Evolutionary conservation across 257 asterid genomes (phyloP).

Genomic region (Gynochthodes officinalis): DNA sequence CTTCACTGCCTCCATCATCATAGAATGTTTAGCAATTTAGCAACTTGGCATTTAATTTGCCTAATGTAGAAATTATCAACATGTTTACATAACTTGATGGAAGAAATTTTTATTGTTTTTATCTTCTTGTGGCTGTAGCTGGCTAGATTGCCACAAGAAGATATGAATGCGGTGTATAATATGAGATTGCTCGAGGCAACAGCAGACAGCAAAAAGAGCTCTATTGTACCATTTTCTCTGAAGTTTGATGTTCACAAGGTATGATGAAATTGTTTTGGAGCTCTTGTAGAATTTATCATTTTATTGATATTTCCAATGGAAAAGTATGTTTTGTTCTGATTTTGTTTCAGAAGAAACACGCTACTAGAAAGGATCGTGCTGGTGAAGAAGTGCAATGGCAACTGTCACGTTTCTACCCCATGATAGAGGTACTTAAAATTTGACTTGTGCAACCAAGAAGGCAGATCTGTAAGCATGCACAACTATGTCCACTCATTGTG

Average conservation of each 20-base stretch:
- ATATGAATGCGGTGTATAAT: slow-evolving; percentile 83
- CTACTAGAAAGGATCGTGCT: slow-evolving; percentile 81
- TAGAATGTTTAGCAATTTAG: not conserved
- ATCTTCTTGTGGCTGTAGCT: slow-evolving; percentile 52
- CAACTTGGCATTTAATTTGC: not conserved
- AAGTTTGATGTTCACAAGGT: slow-evolving; percentile 96
- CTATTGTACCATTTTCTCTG: slow-evolving; percentile 67
- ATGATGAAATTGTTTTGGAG: slow-evolving; percentile 20
- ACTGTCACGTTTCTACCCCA: slow-evolving; percentile 89
- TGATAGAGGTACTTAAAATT: slow-evolving; percentile 65
- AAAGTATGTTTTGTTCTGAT: slow-evolving; percentile 5
- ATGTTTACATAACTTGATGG: not conserved
- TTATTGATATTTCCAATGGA: slow-evolving; percentile 17
- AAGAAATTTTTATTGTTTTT: not conserved
- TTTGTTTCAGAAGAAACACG: slow-evolving; percentile 74
- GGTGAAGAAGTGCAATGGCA: slow-evolving; percentile 84
- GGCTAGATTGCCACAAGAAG: slow-evolving; percentile 81
- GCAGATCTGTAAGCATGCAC: not conserved
- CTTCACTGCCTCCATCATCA: not conserved
- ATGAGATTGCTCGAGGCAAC: slow-evolving; percentile 89
- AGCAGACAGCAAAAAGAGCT: slow-evolving; percentile 66
- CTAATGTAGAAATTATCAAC: not conserved
- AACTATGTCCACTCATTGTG: slow-evolving; percentile 5
- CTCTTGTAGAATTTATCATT: slow-evolving; percentile 14
- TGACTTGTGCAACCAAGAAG: not conserved